These are phyloP conservation scores for Gastrodia elata DNA, from an alignment of 106 monocot genomes.

Conservation along the genomic window DNA sequence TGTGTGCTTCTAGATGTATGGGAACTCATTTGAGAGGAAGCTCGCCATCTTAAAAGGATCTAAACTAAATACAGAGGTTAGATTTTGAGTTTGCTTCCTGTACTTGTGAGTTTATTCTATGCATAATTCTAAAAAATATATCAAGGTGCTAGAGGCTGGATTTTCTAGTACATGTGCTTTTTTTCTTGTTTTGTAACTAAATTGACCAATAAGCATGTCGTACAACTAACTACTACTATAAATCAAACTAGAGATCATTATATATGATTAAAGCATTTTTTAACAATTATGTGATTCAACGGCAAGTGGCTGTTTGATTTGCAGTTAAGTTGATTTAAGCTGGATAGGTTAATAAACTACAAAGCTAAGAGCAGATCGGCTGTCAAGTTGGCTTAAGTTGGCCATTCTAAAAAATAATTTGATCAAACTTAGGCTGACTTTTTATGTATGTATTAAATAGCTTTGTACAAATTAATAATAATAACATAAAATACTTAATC, in stretches of 20 bases:
- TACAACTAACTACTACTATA: neutral
- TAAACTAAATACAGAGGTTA: constrained; percentile 12
- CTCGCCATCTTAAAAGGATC: constrained; percentile 18
- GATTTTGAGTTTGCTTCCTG: constrained; percentile 2
- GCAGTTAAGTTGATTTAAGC: too few species aligned
- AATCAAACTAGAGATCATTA: neutral
- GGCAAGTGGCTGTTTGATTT: too few species aligned
- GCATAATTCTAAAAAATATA: neutral
- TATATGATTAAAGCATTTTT: neutral
- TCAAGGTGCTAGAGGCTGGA: neutral
- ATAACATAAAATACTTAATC: too few species aligned
- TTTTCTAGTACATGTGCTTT: neutral
- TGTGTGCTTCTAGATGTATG: constrained; percentile 14
- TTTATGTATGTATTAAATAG: too few species aligned
- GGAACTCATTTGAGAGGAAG: constrained; percentile 29
- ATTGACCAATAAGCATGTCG: neutral
- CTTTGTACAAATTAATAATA: too few species aligned
- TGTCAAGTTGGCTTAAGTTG: too few species aligned
- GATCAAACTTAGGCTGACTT: too few species aligned
- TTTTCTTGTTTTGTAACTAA: neutral
- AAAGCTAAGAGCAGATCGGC: too few species aligned
- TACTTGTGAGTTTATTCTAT: neutral
- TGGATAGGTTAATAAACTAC: too few species aligned
- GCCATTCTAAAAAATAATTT: too few species aligned
- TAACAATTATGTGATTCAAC: neutral